Evolutionary conservation across 805 yeast genomes (phyloP).

Genomic region (Blastobotrys chiropterorum): DNA sequence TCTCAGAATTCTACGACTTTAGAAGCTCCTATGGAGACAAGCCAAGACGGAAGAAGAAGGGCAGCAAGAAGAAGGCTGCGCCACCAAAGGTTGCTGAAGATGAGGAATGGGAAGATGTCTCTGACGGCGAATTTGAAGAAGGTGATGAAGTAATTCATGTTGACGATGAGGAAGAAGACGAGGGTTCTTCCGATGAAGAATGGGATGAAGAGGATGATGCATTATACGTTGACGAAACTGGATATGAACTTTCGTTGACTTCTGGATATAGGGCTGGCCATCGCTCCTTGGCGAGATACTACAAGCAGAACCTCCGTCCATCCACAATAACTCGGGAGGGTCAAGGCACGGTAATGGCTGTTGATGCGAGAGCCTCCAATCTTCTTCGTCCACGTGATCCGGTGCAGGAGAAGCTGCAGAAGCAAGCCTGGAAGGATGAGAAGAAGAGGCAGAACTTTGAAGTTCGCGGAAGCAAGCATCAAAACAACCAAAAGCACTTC

Average conservation of each 20-base stretch:
- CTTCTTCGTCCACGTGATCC: constrained; percentile 28
- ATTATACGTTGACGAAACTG: constrained; percentile 48
- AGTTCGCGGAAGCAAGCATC: constrained; percentile 51
- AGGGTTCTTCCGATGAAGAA: constrained; percentile 24
- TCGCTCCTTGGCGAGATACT: constrained; percentile 63
- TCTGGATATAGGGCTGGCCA: constrained; percentile 79
- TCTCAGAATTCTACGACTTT: constrained; percentile 82
- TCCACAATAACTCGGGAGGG: constrained; percentile 54
- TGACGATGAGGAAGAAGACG: constrained; percentile 34
- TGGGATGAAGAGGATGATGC: constrained; percentile 23
- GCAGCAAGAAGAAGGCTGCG: constrained; percentile 1
- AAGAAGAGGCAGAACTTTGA: constrained; percentile 40
- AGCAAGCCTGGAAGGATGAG: constrained; percentile 57
- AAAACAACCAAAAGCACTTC: constrained; percentile 80
- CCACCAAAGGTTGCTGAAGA: constrained; percentile 26
- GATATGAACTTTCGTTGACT: constrained; percentile 65
- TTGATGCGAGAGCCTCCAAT: constrained; percentile 40
- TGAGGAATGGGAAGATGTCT: constrained; percentile 34
- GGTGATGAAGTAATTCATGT: constrained; percentile 4
- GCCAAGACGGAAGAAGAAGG: constrained; percentile 12
- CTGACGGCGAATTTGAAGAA: not conserved
- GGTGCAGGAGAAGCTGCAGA: constrained; percentile 41
- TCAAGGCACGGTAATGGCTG: constrained; percentile 67
- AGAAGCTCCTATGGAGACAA: constrained; percentile 47
- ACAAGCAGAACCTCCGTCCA: constrained; percentile 55